Base-by-base conservation (phyloP, 495 filamentous ascomycete genomes). In the Annulohypoxylon maeteangense region DNA sequence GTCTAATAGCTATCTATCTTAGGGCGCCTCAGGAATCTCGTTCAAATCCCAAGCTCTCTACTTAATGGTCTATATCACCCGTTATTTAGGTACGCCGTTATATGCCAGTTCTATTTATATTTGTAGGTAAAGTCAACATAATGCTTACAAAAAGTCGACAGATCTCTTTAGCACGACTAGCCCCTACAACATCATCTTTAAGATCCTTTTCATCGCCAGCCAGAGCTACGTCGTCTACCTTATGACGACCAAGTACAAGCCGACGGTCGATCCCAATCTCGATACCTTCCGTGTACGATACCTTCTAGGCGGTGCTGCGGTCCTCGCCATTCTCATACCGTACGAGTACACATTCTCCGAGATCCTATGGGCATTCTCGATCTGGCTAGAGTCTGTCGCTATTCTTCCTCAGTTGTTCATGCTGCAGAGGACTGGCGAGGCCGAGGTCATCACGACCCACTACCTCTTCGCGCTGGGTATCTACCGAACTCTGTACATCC, bases 31-130 rank as follows among this genome's bases (percentile, higher is more conserved):
- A 11, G 95, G 95, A 67, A 91, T 99, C 81, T 98, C 95, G 4
- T 97, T 98, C 86, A 98, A 98, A 80, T 97, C 95, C 57, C 95
- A 99, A 85, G 90, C 89, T 25, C 84, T 99, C 38, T 99, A 99
- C 81, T 81, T 98, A 67, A 83, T 97, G 38, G 96, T 99, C 61
- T 99, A 98, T 80, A 75, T 94, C 22, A 95, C 94, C 51, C 88
- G 95, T 65, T 99, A 99, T 81, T 88, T 98, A 65, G 93, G 91
- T 93, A 79, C 54, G 80, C 59, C 31, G 12, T 10, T 29, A 66
- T 54, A 40, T 16, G 23, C 23, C 44, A 18, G 12, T 25, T 51
- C 51, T 55, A 34, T 36, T 20, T 25, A 27, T 31, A 54, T 10
- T 55, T 20, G n/a, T 7, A n/a, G 11, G 14, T 20, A 18, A n/a